Base-by-base conservation (phyloP, 2,329 filamentous ascomycete species). In the Bipolaris zeicola region DNA sequence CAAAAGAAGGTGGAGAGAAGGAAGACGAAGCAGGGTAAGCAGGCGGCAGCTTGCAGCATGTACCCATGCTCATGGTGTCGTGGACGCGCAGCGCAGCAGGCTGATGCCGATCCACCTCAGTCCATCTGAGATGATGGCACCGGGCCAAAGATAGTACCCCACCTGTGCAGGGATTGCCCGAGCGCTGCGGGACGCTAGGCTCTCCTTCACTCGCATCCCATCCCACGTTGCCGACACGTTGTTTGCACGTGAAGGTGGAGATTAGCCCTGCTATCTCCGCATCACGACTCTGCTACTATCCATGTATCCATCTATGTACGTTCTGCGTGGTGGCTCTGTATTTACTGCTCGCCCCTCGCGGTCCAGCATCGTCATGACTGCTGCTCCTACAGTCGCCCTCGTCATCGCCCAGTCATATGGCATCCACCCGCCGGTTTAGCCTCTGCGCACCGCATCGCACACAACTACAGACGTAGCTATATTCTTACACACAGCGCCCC, bases 101-200 rank as follows among this genome's bases (percentile, higher is more conserved):
- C 53, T 52, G 52, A 39, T 55, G 49, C 51, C 50, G 58, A 58
- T 57, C 55, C 60, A 54, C 57, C 60, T 64, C 48, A 52, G 58
- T 64, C 58, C 61, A 53, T 46, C 22, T 47, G 31, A 43, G 46
- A 28, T 48, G 36, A 65, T 62, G 58, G 62, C 57, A 59, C 41
- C 47, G 58, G 58, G 13, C 45, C 20, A 44, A 34, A 36, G 48
- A 26, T 42, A 33, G 22, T 38, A 34, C 41, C 55, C 61, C 56
- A 46, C 52, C 61, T 49, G 26, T 24, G 22, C 60, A 57, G 51
- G 53, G 58, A 45, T 59, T 24, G 36, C 46, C 45, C 39, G 43
- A 37, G 26, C 16, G 6, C 11, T 18, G 46, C 46, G 52, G 46
- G 26, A 52, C 56, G 57, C 60, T 61, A 57, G 42, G 16, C 39